Conservation (phyloP, 2,329 filamentous ascomycete genomes). For the Sporothrix luriei region DNA sequence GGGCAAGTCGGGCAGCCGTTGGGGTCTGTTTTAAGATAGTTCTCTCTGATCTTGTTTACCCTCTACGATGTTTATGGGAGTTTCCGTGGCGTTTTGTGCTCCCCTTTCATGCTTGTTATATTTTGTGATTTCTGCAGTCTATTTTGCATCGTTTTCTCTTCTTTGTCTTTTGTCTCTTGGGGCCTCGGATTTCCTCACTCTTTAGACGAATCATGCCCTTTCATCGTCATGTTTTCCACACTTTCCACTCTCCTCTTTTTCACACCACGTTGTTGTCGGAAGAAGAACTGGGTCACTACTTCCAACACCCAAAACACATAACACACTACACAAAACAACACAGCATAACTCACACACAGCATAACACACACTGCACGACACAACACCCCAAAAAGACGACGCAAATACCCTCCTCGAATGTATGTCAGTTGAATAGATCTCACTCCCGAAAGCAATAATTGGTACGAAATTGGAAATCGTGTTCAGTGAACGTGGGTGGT, state of each 20-base stretch:
- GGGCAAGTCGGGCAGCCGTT: conserved; percentile 33
- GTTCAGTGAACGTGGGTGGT: not conserved
- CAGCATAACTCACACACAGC: not conserved
- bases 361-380: not conserved
- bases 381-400: not conserved
- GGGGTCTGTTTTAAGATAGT: conserved; percentile 32
- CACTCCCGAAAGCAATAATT: not conserved
- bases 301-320: too few relatives aligned
- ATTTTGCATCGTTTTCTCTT: conserved; percentile 1
- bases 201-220: conserved; percentile 25
- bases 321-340: not conserved
- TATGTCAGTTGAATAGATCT: conserved; percentile 24
- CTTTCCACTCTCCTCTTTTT: not conserved
- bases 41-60: not conserved
- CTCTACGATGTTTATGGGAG: conserved; percentile 23
- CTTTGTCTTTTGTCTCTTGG: not conserved
- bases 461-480: not conserved
- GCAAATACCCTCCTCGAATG: conserved; percentile 26
- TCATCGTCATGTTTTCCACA: not conserved
- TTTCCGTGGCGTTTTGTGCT: conserved; percentile 9
- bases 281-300: not conserved
- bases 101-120: conserved; percentile 6
- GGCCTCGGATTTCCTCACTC: conserved; percentile 16
- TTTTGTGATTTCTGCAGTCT: conserved; percentile 6
- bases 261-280: not conserved